A percentile compares a stretch with the other conserved stretches of the same genome.
phyloP scores from a whole-genome alignment of 2,329 filamentous ascomycete species.

The Ophiostoma sp. region DNA sequence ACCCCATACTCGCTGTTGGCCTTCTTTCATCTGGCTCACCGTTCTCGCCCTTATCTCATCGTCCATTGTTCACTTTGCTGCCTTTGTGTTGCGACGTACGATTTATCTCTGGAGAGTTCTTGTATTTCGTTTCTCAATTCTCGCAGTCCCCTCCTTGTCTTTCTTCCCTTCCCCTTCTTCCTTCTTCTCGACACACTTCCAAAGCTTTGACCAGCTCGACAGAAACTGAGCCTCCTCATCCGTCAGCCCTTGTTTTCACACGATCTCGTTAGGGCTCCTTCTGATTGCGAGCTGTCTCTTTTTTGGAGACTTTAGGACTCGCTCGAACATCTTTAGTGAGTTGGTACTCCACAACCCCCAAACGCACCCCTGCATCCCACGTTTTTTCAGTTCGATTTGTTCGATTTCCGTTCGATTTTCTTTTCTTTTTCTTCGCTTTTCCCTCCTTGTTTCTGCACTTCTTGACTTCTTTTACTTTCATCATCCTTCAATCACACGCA shows the following conservation, averaged over 20 bases:
- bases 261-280: not conserved
- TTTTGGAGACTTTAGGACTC: not conserved
- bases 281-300: not conserved
- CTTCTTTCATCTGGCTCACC: not conserved
- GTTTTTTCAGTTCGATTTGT: not conserved
- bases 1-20: not conserved
- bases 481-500: not conserved
- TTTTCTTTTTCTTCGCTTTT: not conserved
- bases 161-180: not conserved
- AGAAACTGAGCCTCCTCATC: too few species aligned
- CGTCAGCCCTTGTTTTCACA: not conserved
- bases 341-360: not conserved
- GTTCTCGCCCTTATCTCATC: not conserved
- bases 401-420: not conserved
- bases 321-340: not conserved
- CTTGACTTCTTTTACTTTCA: not conserved
- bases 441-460: not conserved
- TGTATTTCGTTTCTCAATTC: not conserved
- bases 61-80: not conserved
- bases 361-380: not conserved
- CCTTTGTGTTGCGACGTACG: not conserved
- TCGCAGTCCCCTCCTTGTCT: not conserved
- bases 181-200: too few species aligned
- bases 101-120: not conserved
- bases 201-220: not conserved